These are phyloP conservation scores for Phytophthora pluvialis DNA, from an alignment of 352 stramenopile species.

Conservation along the genomic window DNA sequence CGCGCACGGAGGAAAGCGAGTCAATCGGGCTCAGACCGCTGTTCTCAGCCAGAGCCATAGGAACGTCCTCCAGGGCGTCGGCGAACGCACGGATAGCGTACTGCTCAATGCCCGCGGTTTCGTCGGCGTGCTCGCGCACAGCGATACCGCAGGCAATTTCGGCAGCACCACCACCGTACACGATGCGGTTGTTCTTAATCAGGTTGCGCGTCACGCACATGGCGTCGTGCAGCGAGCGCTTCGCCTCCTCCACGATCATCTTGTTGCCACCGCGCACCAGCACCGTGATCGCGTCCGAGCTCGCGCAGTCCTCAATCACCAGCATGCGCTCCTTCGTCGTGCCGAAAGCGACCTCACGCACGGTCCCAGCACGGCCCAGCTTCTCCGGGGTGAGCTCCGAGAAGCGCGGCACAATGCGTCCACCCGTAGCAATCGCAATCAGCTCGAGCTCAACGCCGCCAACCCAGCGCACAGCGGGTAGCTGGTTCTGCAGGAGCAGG, in stretches of 20 bases:
- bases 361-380: constrained; percentile 93
- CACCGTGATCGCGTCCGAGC: constrained; percentile 98
- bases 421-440: constrained; percentile 99
- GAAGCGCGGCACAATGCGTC: constrained; percentile 98
- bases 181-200: constrained; percentile 99
- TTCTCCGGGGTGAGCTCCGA: constrained; percentile 97
- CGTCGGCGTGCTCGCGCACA: constrained; percentile 90
- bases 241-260: constrained; percentile 99
- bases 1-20: constrained; percentile 97
- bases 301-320: constrained; percentile 98
- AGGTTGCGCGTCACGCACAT: constrained; percentile 99
- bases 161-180: constrained; percentile 98
- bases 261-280: constrained; percentile 99
- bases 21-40: constrained; percentile 97
- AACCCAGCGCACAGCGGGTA: constrained; percentile 98
- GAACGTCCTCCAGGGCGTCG: constrained; percentile 99
- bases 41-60: constrained; percentile 99
- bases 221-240: constrained; percentile 99
- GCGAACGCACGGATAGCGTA: constrained; percentile 99
- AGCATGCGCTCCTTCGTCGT: constrained; percentile 99
- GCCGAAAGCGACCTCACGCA: constrained; percentile 97
- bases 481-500: constrained; percentile 97
- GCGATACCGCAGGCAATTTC: constrained; percentile 98
- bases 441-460: constrained; percentile 99
- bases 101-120: constrained; percentile 90